A percentile compares a stretch with the other conserved stretches of the same genome.
These are phyloP conservation scores for Hirschfeldia incana DNA, from an alignment of 345 rosid species.

Conservation along the genomic window DNA sequence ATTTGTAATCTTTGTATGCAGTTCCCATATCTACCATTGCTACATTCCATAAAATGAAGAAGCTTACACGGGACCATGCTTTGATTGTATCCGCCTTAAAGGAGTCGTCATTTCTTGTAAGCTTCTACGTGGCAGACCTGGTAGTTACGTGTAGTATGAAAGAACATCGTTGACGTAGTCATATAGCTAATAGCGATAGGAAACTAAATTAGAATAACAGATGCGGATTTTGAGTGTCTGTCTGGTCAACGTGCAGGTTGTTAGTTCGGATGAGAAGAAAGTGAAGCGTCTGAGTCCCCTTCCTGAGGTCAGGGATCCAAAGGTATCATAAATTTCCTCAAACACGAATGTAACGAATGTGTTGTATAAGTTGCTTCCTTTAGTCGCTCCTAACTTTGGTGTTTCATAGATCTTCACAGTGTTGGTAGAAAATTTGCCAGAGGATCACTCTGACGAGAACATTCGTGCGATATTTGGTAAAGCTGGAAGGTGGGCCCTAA, in stretches of 20 bases:
- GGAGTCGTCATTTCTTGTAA: conserved; percentile 82
- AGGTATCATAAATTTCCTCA: conserved; percentile 52
- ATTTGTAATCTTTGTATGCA: background rate
- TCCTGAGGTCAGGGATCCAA: conserved; percentile 66
- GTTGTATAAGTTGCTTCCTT: conserved; percentile 1
- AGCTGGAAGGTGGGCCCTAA: conserved; percentile 70
- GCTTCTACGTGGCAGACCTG: conserved; percentile 8
- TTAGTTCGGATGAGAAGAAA: conserved; percentile 77
- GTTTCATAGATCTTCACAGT: conserved; percentile 69
- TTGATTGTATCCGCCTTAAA: conserved; percentile 58
- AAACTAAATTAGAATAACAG: background rate
- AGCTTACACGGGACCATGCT: conserved; percentile 61
- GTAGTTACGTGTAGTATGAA: background rate
- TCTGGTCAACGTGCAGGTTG: conserved; percentile 50
- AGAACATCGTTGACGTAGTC: background rate
- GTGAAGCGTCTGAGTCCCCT: conserved; percentile 73
- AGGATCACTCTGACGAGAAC: conserved; percentile 76
- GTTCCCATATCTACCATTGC: conserved; percentile 66
- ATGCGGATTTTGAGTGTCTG: conserved; percentile 22
- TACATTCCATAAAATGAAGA: conserved; percentile 78
- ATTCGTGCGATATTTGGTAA: conserved; percentile 61
- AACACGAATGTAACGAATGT: background rate
- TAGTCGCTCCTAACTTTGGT: conserved; percentile 33
- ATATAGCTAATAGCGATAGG: background rate
- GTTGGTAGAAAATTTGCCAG: conserved; percentile 91